A percentile compares a stretch with the other conserved stretches of the same genome.
These are phyloP conservation scores for Porogramme epimiltina DNA, from an alignment of 1,284 basidiomycete genomes.

Conservation along the genomic window DNA sequence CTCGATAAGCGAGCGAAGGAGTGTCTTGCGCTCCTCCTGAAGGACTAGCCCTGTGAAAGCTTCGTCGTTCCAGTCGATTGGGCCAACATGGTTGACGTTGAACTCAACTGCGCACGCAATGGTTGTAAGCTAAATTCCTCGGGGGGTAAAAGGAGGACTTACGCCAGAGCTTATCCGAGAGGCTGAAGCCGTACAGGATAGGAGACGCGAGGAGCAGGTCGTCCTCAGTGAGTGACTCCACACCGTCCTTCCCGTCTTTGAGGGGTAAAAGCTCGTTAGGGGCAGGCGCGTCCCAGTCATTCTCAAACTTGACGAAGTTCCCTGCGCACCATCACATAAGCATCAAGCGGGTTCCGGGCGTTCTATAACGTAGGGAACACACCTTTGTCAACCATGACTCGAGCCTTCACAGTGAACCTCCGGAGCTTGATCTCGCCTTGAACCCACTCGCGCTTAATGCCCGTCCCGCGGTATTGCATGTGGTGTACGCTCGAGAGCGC, in stretches of 20 bases:
- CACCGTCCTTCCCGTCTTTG: background rate
- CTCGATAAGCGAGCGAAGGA: constrained; percentile 58
- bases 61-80: constrained; percentile 56
- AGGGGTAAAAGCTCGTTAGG: background rate
- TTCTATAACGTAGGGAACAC: background rate
- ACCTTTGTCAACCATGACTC: constrained; percentile 53
- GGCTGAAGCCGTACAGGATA: constrained; percentile 58
- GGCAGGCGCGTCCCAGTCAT: constrained; percentile 2
- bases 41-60: constrained; percentile 61
- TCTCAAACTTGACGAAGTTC: background rate
- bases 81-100: constrained; percentile 49
- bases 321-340: background rate
- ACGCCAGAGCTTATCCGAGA: constrained; percentile 61
- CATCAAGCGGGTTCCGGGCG: background rate
- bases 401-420: constrained; percentile 43
- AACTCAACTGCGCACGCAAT: constrained; percentile 47
- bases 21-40: constrained; percentile 48
- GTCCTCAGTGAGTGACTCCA: constrained; percentile 7
- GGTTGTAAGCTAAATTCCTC: background rate
- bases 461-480: constrained; percentile 52
- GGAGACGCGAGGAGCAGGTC: constrained; percentile 54
- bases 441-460: constrained; percentile 30
- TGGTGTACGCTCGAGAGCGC: constrained; percentile 52
- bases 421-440: constrained; percentile 32
- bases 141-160: constrained; percentile 47